These are phyloP conservation scores for Manihot esculenta DNA, from an alignment of 441 rosid species.

Conservation along the genomic window DNA sequence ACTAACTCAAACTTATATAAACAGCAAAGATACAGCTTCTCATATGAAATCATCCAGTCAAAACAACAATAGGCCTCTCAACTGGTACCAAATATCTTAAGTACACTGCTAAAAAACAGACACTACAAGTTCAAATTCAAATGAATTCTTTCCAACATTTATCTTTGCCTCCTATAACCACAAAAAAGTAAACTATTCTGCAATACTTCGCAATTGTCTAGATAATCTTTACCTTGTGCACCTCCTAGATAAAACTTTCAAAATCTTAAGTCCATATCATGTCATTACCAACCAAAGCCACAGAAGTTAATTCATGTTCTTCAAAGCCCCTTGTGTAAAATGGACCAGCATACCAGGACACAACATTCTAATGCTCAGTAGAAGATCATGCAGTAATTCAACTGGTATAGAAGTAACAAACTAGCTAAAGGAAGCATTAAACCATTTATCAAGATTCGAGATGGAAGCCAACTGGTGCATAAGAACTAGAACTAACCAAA, in stretches of 20 bases:
- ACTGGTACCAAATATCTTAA: background rate
- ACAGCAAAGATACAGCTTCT: too few relatives aligned
- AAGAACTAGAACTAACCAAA: background rate
- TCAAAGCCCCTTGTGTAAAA: background rate
- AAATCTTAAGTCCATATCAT: background rate
- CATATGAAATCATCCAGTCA: too few relatives aligned
- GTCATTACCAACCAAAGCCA: slow-evolving; percentile 1
- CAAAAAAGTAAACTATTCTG: background rate
- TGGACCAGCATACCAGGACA: background rate
- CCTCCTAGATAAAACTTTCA: background rate
- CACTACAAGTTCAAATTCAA: background rate
- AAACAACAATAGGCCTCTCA: background rate
- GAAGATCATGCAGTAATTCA: background rate
- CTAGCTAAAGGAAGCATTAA: background rate
- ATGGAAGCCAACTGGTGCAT: background rate
- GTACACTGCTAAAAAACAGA: background rate
- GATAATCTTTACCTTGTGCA: background rate
- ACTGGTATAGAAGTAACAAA: background rate
- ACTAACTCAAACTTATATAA: background rate
- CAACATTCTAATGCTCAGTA: background rate
- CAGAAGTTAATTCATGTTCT: background rate
- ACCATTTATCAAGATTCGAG: background rate
- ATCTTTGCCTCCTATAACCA: background rate
- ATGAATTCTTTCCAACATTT: background rate
- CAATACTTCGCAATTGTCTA: background rate